phyloP scores from a whole-genome alignment of 2,329 filamentous ascomycete genomes.

The Pestalotiopsis sp. region DNA sequence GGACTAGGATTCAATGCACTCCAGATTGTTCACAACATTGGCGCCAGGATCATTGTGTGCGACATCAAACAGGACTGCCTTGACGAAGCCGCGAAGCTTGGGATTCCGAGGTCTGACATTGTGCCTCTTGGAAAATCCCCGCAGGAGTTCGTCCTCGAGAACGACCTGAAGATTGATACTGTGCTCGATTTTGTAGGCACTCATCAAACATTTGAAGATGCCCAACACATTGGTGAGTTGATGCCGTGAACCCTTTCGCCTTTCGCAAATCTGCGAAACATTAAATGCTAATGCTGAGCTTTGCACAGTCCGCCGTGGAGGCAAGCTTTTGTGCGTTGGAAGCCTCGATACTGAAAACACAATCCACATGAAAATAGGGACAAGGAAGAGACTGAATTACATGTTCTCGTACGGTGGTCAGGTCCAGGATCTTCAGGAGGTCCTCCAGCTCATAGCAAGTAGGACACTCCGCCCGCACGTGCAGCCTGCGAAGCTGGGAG shows the following conservation, averaged over 20 bases:
- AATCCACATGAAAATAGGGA: conserved; percentile 45
- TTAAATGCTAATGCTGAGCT: not conserved
- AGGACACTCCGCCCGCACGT: conserved; percentile 37
- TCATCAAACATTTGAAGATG: conserved; percentile 39
- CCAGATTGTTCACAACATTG: conserved; percentile 46
- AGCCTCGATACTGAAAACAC: conserved; percentile 41
- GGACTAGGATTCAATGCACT: conserved; percentile 44
- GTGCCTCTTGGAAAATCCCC: conserved; percentile 31
- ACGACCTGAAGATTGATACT: conserved; percentile 29
- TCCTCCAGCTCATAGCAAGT: conserved; percentile 36
- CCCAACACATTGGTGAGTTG: conserved; percentile 34
- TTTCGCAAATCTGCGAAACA: not conserved
- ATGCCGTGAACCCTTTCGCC: not conserved
- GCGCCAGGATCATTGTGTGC: conserved; percentile 41
- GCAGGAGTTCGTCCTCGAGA: conserved; percentile 30
- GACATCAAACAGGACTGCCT: conserved; percentile 34
- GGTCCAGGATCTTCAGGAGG: conserved; percentile 38
- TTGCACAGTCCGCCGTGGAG: conserved; percentile 35
- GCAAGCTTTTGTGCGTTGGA: conserved; percentile 41
- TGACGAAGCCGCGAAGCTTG: conserved; percentile 32
- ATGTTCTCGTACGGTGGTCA: conserved; percentile 48
- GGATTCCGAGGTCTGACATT: conserved; percentile 32
- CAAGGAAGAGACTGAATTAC: conserved; percentile 41
- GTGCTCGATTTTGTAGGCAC: conserved; percentile 37
- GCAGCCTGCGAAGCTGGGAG: conserved; percentile 30